Base-by-base conservation (phyloP, 2,329 filamentous ascomycete genomes). In the Scedosporium boydii region DNA sequence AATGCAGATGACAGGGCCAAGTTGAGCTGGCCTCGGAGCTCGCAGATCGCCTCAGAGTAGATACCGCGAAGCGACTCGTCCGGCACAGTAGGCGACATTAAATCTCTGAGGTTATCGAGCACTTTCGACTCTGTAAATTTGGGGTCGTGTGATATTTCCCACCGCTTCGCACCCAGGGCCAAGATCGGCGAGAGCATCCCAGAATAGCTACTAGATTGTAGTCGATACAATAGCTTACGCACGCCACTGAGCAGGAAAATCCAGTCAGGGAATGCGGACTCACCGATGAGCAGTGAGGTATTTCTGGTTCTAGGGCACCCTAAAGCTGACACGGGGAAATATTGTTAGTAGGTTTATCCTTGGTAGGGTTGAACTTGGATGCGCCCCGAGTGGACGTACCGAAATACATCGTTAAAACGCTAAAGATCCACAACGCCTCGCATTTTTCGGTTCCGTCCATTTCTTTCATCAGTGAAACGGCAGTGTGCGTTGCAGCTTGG, bases 371-470 rank as follows among this genome's bases (percentile, higher is more conserved):
- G 23, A 23, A 23, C 23, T 23, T 23, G 23, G 23, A 23, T 23
- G 29, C 21, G 3, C 12, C 12, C n/a, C 29, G 16, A 27, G 7
- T 7, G 4, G 14, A 61, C 68, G 16, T 63, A 71, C 70, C 68
- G 55, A 72, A 72, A 58, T 70, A 74, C 12, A 74, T 66, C 18
- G 73, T 75, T 41, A 75, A 60, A 51, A 73, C 68, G 44, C 69
- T 70, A 34, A 74, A 75, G 12, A 72, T 46, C 23, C 67, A 67
- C 21, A 72, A 64, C 10, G 63, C 63, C 63, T 69, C 68, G 61
- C 64, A 66, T 29, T 70, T 66, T 12, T 67, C 66, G 7, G 18
- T 61, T 10, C n/a, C 14, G 46, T 7, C 65, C 61, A 65, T 61
- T 59, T 21, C 66, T 2, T 64, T 63, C 67, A 74, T 69, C 46